These are phyloP conservation scores for Trichoderma erinaceum DNA, from an alignment of 495 filamentous ascomycete genomes.

Conservation along the genomic window DNA sequence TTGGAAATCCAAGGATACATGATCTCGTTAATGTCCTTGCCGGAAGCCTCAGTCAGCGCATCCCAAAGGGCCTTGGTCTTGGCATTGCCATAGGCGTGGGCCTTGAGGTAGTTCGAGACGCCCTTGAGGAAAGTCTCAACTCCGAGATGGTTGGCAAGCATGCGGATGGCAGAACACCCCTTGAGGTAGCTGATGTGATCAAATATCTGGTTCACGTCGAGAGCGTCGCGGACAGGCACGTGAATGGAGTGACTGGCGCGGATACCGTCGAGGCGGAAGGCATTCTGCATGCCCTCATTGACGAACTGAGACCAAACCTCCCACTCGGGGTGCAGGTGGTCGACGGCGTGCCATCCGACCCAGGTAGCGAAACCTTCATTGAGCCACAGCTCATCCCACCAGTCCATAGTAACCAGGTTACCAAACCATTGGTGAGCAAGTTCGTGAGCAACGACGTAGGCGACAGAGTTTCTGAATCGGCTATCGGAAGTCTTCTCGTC, in stretches of 20 bases:
- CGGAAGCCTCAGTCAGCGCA: conserved; percentile 82
- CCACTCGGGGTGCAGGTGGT: conserved; percentile 91
- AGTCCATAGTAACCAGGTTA: conserved; percentile 84
- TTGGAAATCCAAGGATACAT: conserved; percentile 94
- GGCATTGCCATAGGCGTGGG: conserved; percentile 86
- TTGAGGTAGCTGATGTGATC: conserved; percentile 94
- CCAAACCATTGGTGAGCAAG: conserved; percentile 99
- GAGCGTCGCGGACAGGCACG: conserved; percentile 79
- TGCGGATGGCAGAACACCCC: conserved; percentile 89
- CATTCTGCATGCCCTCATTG: conserved; percentile 84
- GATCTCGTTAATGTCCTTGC: conserved; percentile 75
- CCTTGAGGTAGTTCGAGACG: conserved; percentile 80
- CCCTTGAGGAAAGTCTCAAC: conserved; percentile 81
- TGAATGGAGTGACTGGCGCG: conserved; percentile 92
- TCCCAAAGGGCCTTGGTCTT: conserved; percentile 90
- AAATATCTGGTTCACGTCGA: conserved; percentile 95
- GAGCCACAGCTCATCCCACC: conserved; percentile 95
- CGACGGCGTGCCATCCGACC: conserved; percentile 91
- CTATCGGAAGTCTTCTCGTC: conserved; percentile 87
- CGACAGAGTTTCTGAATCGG: conserved; percentile 80
- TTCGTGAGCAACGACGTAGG: conserved; percentile 92
- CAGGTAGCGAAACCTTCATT: conserved; percentile 97
- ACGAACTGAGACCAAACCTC: conserved; percentile 95
- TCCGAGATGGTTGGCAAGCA: conserved; percentile 83
- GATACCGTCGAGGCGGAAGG: conserved; percentile 80